These are phyloP conservation scores for Helianthus annuus DNA, from an alignment of 129 eudicot genomes.

Conservation along the genomic window HanXRQr2.0-SUNRISE NC_035438.2:31151777-31152276, in stretches of 20 bases:
- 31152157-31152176: slow-evolving; percentile 74
- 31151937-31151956: slow-evolving; percentile 77
- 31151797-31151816: slow-evolving; percentile 1
- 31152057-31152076: neutral
- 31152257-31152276: slow-evolving; percentile 5
- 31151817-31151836: neutral
- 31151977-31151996: slow-evolving; percentile 80
- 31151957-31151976: slow-evolving; percentile 90
- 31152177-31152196: slow-evolving; percentile 72
- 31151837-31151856: neutral
- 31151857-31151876: slow-evolving; percentile 5
- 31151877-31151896: slow-evolving; percentile 78
- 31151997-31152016: slow-evolving; percentile 81
- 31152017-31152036: slow-evolving; percentile 84
- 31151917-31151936: slow-evolving; percentile 87
- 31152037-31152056: slow-evolving; percentile 25
- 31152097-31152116: slow-evolving; percentile 5
- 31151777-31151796: neutral
- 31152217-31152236: slow-evolving; percentile 88
- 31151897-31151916: slow-evolving; percentile 74
- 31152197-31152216: slow-evolving; percentile 79
- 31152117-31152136: slow-evolving; percentile 58
- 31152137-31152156: slow-evolving; percentile 81
- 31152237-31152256: slow-evolving; percentile 25
- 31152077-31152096: slow-evolving; percentile 6